These are phyloP conservation scores for Colletotrichum sp. DNA, from an alignment of 2,329 filamentous ascomycete species.

Conservation along the genomic window DNA sequence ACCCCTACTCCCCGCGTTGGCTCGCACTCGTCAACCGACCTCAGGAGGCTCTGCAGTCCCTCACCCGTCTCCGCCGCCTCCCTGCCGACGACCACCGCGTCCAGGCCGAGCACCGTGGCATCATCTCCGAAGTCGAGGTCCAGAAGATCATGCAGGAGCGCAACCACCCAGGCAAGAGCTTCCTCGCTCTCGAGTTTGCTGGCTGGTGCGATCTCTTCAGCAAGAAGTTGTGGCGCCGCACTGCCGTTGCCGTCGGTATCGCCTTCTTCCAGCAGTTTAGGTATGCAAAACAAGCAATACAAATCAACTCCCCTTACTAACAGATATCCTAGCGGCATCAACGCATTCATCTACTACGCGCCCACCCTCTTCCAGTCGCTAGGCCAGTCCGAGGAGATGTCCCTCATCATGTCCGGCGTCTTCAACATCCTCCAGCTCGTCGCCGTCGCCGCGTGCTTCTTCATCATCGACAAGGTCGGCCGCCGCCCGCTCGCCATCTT, in stretches of 20 bases:
- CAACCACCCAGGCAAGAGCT: constrained; percentile 37
- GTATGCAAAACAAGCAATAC: fast-evolving
- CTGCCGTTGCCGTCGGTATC: constrained; percentile 38
- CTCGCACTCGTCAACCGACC: constrained; percentile 41
- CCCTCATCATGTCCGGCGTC: constrained; percentile 37
- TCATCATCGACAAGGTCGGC: constrained; percentile 50
- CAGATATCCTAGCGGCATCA: constrained; percentile 19
- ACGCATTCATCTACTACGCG: constrained; percentile 31
- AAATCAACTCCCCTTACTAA: not conserved
- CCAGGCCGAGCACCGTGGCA: constrained; percentile 52
- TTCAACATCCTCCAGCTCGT: constrained; percentile 40
- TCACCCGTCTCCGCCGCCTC: constrained; percentile 45
- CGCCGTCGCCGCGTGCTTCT: constrained; percentile 29
- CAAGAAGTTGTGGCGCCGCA: constrained; percentile 47
- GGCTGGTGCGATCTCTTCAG: constrained; percentile 54
- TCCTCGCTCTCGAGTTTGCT: constrained; percentile 47
- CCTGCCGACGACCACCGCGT: constrained; percentile 48
- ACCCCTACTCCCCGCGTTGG: constrained; percentile 53
- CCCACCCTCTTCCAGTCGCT: constrained; percentile 31
- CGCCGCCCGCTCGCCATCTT: constrained; percentile 31
- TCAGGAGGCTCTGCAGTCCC: constrained; percentile 40
- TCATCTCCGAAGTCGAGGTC: constrained; percentile 52
- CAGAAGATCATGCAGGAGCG: constrained; percentile 43
- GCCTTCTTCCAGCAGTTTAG: constrained; percentile 29
- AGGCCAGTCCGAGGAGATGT: constrained; percentile 31